These are phyloP conservation scores for Neonectria punicea DNA, from an alignment of 2,329 filamentous ascomycete species.

Conservation along the genomic window DNA sequence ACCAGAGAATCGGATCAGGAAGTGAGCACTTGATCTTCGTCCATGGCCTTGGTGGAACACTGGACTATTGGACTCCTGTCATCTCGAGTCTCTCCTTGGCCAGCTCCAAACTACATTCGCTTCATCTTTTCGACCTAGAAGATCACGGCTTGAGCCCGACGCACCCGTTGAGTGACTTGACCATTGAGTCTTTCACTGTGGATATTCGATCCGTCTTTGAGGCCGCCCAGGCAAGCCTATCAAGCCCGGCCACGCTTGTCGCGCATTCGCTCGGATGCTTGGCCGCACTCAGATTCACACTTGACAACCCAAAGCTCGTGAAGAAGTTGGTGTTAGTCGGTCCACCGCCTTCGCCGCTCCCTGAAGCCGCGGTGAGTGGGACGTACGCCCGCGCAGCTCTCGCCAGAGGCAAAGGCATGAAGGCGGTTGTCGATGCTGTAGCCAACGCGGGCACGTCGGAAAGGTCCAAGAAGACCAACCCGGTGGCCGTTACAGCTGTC, in stretches of 20 bases:
- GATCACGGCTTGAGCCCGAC: conserved; percentile 66
- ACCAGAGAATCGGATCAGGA: conserved; percentile 46
- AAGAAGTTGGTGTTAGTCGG: conserved; percentile 58
- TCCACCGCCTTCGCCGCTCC: conserved; percentile 57
- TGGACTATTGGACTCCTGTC: conserved; percentile 58
- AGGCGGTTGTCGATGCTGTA: conserved; percentile 53
- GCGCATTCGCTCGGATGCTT: conserved; percentile 65
- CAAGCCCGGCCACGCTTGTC: conserved; percentile 52
- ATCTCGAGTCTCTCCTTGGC: conserved; percentile 45
- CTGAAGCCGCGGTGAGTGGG: conserved; percentile 46
- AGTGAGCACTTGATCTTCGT: conserved; percentile 57
- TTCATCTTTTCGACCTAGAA: conserved; percentile 63
- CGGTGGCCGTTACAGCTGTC: conserved; percentile 54
- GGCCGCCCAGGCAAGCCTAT: conserved; percentile 41
- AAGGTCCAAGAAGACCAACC: conserved; percentile 40
- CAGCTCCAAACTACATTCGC: conserved; percentile 20
- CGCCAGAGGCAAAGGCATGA: conserved; percentile 58
- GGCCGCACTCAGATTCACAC: conserved; percentile 55
- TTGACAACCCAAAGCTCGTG: conserved; percentile 52
- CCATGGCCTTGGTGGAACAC: conserved; percentile 64
- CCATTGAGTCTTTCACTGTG: conserved; percentile 54
- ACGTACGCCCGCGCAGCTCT: conserved; percentile 48
- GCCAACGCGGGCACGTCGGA: conserved; percentile 31
- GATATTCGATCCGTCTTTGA: conserved; percentile 55
- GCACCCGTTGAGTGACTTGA: conserved; percentile 53